These are phyloP conservation scores for Lasiosphaeria miniovina DNA, from an alignment of 495 filamentous ascomycete species.

Conservation along the genomic window DNA sequence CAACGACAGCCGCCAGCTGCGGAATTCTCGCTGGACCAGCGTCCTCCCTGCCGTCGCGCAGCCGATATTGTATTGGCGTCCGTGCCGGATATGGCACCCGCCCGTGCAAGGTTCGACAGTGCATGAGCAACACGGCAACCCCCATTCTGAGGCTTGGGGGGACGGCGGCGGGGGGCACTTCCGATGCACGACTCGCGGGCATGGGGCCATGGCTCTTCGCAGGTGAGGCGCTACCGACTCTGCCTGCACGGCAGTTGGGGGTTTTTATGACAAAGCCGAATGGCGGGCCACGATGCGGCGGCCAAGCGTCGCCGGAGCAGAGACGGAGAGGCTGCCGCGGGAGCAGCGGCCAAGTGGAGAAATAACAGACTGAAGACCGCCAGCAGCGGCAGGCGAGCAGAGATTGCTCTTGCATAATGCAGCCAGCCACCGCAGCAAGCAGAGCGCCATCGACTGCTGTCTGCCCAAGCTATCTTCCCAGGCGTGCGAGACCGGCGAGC, in stretches of 20 bases:
- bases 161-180: too few relatives aligned
- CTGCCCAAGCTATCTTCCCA: too few relatives aligned
- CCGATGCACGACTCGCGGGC: too few relatives aligned
- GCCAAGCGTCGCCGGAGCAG: neutral
- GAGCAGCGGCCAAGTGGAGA: neutral
- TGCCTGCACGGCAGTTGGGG: slow-evolving; percentile 23
- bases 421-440: neutral
- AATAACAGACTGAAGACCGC: neutral
- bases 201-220: too few relatives aligned
- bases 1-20: too few relatives aligned
- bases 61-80: slow-evolving; percentile 14
- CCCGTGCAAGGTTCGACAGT: slow-evolving; percentile 9
- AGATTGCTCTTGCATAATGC: slow-evolving; percentile 8
- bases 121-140: slow-evolving; percentile 18
- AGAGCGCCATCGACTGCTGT: too few relatives aligned
- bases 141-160: slow-evolving; percentile 8
- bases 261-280: slow-evolving; percentile 26
- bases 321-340: neutral
- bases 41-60: slow-evolving; percentile 16
- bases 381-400: slow-evolving; percentile 6
- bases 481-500: too few relatives aligned
- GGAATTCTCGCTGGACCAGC: too few relatives aligned
- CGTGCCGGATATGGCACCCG: slow-evolving; percentile 30
- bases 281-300: slow-evolving; percentile 3
- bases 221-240: neutral